Base-by-base conservation (phyloP, 176 grass and related monocot genomes). In the Hsuehochloa calcarea region DNA sequence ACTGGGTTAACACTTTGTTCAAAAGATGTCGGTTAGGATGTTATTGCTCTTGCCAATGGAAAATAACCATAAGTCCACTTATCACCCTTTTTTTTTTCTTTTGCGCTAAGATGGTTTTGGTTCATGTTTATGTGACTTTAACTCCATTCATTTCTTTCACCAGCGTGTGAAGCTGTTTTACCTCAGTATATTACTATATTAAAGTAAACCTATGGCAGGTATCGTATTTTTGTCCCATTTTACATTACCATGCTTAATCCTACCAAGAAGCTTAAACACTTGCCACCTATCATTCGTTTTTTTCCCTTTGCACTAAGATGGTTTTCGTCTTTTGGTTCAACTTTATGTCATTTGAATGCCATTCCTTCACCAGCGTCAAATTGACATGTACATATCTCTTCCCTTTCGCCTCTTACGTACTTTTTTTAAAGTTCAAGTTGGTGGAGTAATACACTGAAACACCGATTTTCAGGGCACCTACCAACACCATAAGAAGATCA, bases 401-500 rank as follows among this genome's bases (percentile, higher is more conserved):
- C 58, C n/a, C 3, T 61, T 61, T 26, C 10, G 10, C 58, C 55
- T 61, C 6, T 47, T 79, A 22, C 19, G 13, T 40, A 19, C 12
- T 45, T 34, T 31, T 29, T 85, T 14, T 69, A 66, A 34, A 51
- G 61, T 84, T 61, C 38, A 85, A 46, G 47, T n/a, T n/a, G n/a
- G n/a, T 90, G 73, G 54, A 73, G 34, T 87, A 67, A 83, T 41
- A 37, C 23, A 39, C 44, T 3, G 0, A n/a, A 78, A 26, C 15
- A 17, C 8, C 4, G n/a, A 14, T 80, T 82, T 82, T 72, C 90
- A 97, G 95, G 92, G 92, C 22, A 69, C 90, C 60, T 97, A 97
- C 54, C 52, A 81, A 82, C 95, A 97, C 81, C 95, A 97, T 56
- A 94, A 94, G 61, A 93, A 93, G 85, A 82, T 97, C 44, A 97